These are phyloP conservation scores for Phytophthora cactorum DNA, from an alignment of 352 stramenopile genomes.

Conservation along the genomic window DNA sequence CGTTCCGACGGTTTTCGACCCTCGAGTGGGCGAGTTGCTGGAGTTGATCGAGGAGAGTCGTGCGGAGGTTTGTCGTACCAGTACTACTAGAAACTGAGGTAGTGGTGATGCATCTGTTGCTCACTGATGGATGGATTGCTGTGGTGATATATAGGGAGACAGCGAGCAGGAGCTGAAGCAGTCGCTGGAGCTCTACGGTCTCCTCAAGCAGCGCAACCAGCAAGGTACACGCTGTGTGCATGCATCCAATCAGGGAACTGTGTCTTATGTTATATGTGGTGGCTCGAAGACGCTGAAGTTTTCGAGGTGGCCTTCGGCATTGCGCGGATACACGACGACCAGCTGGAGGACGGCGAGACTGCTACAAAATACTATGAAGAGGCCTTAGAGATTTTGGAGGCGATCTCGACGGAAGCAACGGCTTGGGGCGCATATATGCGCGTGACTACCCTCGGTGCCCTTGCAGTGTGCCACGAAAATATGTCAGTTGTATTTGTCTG, in stretches of 20 bases:
- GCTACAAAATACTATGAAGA: conserved; percentile 35
- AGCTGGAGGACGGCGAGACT: conserved; percentile 23
- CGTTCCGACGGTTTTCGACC: not conserved
- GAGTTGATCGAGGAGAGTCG: conserved; percentile 30
- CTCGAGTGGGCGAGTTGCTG: conserved; percentile 20
- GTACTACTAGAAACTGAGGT: not conserved
- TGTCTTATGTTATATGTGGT: not conserved
- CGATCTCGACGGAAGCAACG: conserved; percentile 23
- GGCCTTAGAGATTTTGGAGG: conserved; percentile 21
- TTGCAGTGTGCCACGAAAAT: conserved; percentile 36
- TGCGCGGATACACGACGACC: conserved; percentile 33
- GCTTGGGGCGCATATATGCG: conserved; percentile 28
- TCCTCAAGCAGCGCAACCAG: conserved; percentile 23
- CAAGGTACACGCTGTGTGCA: conserved; percentile 17
- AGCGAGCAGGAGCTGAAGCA: conserved; percentile 21
- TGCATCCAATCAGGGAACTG: not conserved
- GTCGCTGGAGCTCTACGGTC: conserved; percentile 30
- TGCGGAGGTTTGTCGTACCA: conserved; percentile 12
- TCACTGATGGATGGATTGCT: not conserved
- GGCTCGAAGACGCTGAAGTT: conserved; percentile 12
- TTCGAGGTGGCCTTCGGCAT: conserved; percentile 36
- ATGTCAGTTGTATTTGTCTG: conserved; percentile 17
- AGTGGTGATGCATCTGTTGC: no score
- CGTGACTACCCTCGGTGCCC: conserved; percentile 32
- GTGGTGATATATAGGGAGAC: conserved; percentile 9